Evolutionary conservation across 495 filamentous ascomycete species (phyloP), one percentile per base, ranked within the genome.

Genomic region (Penicillium cataractarum): DNA sequence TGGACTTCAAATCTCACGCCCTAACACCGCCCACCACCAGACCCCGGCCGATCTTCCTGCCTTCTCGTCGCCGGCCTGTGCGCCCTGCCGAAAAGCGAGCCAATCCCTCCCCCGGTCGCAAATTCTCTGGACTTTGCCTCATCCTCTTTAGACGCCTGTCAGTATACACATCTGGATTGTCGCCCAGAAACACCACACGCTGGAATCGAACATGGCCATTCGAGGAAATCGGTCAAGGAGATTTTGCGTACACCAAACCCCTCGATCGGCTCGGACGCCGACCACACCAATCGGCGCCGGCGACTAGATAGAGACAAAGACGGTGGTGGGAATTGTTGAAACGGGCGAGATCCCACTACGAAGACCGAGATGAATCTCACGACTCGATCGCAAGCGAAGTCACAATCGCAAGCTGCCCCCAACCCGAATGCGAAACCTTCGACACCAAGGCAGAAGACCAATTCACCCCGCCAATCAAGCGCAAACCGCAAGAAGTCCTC

Each of bases 121-220:
- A 46, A 51, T 19, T 46, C 8, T 49, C 21, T 19, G 37, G 42
- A 17, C 17, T 6, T 37, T 21, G 15, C 55, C 22, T 46, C 55
- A 21, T 15, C 21, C 27, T 31, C 22, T 49, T n/a, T 17, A 46
- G 27, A 26, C 27, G 37, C 55, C 19, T 44, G 26, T 26, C n/a
- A 32, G 37, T 42, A 48, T 24, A 21, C 13, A n/a, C 49, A 39
- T 58, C 29, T 24, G 24, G n/a, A 19, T 19, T 31, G 19, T 24
- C 26, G 7, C 33, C n/a, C 2, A 19, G 50, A 26, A 26, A 9
- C 6, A 27, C 31, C 24, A 12, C 48, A 37, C 32, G 39, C 61
- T 42, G 49, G 33, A 39, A 62, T 55, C 62, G 70, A 72, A 66
- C 63, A 72, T 72, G 70, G 67, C 67, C 60, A 68, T 64, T 65